Conservation (phyloP, 2,329 filamentous ascomycete genomes). For the Diaporthe capsici region DNA sequence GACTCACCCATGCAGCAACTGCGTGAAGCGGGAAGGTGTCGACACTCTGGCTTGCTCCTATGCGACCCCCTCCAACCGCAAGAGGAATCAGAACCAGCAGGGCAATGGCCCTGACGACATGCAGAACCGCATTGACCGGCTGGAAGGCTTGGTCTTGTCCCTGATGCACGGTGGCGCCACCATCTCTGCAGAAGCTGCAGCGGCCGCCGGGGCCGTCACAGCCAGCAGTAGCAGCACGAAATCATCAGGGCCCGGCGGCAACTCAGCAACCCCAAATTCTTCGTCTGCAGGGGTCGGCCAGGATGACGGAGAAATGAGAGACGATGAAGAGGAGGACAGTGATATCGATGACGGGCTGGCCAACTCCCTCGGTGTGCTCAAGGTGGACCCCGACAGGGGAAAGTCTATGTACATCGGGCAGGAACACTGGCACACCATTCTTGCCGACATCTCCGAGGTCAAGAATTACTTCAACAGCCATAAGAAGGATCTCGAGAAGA, state of each 20-base stretch:
- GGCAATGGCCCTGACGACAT: constrained; percentile 87
- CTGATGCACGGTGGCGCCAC: constrained; percentile 89
- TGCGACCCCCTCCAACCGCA: constrained; percentile 77
- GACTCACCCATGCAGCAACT: constrained; percentile 92
- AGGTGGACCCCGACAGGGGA: constrained; percentile 82
- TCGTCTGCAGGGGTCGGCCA: constrained; percentile 65
- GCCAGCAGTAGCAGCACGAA: constrained; percentile 49
- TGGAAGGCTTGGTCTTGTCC: constrained; percentile 92
- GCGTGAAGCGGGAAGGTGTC: constrained; percentile 88
- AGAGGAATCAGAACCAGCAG: constrained; percentile 78
- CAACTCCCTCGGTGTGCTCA: constrained; percentile 84
- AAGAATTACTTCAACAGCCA: constrained; percentile 90
- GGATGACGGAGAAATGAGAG: constrained; percentile 66
- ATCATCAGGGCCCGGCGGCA: constrained; percentile 49
- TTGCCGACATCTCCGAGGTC: constrained; percentile 90
- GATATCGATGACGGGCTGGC: constrained; percentile 78
- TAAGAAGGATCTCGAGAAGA: constrained; percentile 89
- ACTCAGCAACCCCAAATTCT: constrained; percentile 60
- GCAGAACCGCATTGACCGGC: constrained; percentile 96
- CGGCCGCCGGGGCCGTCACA: constrained; percentile 48
- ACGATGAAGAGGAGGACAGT: constrained; percentile 73
- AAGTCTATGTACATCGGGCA: constrained; percentile 87
- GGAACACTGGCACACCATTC: constrained; percentile 85
- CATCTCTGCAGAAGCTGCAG: constrained; percentile 54
- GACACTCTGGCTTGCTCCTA: constrained; percentile 88